phyloP scores from a whole-genome alignment of 352 stramenopile genomes.

The Pythium grandisporangium region DNA sequence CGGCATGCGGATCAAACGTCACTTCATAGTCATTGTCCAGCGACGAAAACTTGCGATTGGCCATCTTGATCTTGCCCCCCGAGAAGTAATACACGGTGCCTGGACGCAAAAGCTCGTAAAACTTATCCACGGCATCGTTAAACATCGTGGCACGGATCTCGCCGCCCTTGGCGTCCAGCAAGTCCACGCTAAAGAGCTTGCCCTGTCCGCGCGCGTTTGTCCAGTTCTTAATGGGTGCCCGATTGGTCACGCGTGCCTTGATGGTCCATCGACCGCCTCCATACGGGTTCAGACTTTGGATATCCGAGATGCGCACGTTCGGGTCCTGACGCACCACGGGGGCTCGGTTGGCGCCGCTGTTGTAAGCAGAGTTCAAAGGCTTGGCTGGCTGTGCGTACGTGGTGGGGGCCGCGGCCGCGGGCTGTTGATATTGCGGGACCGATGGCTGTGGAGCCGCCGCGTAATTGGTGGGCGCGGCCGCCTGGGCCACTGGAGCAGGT shows the following conservation, averaged over 20 bases:
- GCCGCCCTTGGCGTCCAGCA: conserved; percentile 92
- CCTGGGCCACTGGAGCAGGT: conserved; percentile 3
- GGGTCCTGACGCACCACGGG: conserved; percentile 77
- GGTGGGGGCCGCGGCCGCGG: conserved; percentile 7
- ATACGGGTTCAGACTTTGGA: conserved; percentile 94
- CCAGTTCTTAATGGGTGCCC: conserved; percentile 93
- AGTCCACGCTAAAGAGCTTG: conserved; percentile 94
- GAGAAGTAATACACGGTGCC: conserved; percentile 93
- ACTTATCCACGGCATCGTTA: conserved; percentile 97
- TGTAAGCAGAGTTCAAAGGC: conserved; percentile 19
- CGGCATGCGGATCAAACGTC: conserved; percentile 94
- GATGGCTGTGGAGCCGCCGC: neutral
- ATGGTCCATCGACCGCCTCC: conserved; percentile 91
- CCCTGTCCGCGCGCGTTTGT: conserved; percentile 94
- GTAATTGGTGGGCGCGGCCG: conserved; percentile 3
- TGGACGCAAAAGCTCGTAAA: conserved; percentile 87
- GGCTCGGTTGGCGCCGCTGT: conserved; percentile 33
- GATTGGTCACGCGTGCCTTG: conserved; percentile 91
- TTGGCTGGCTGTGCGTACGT: conserved; percentile 17
- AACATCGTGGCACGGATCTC: conserved; percentile 99
- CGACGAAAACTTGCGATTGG: conserved; percentile 96
- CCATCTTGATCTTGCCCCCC: conserved; percentile 94
- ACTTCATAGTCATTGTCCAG: conserved; percentile 98
- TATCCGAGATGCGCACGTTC: conserved; percentile 74
- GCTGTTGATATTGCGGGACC: conserved; percentile 6